Evolutionary conservation across 345 rosid genomes (phyloP), one percentile per base, ranked within the genome.

Genomic region (Corymbia maculata): DNA sequence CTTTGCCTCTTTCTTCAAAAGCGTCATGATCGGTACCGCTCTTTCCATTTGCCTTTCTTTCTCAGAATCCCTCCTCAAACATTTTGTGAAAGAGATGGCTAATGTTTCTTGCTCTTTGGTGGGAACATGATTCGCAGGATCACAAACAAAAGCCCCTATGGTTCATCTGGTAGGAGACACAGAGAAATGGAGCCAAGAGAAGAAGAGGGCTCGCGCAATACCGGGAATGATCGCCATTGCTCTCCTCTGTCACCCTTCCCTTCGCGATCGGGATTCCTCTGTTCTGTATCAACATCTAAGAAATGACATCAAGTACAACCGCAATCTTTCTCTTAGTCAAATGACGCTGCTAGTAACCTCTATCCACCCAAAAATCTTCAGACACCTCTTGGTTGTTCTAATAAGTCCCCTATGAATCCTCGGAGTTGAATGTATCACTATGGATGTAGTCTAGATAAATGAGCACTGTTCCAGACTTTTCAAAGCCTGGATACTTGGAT

Each of bases 1-100:
- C 93, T 93, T 66, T 93, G 89, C 13, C 88, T 91, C 88, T 93
- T 92, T 86, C 87, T 93, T 50, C 89, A 90, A 85, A 92, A 92
- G 87, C 93, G 95, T 17, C 92, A 89, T 9, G 86, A 85, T 36
- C 90, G 93, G 93, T 89, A 88, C 9, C 32, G 28, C 21, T 30
- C 8, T 19, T 19, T 22, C 9, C 44, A 36, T 51, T 50, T 22
- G 51, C 44, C 49, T 19, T 30, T 51, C 32, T 88, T 79, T 49
- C 50, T 32, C 47, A 42, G 15, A 45, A 51, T 26, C 44, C 16
- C 59, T 16, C 1, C 13, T 55, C n/a, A 4, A 8, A 30, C 53
- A 59, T 75, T 51, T n/a, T 51, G 13, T 13, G 61, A 52, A 52
- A 51, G 49, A 32, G 28, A 26, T 84, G 13, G 17, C 51, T 16